Conservation (phyloP, 139 green algal species). For the Tetraselmis chui region DNA sequence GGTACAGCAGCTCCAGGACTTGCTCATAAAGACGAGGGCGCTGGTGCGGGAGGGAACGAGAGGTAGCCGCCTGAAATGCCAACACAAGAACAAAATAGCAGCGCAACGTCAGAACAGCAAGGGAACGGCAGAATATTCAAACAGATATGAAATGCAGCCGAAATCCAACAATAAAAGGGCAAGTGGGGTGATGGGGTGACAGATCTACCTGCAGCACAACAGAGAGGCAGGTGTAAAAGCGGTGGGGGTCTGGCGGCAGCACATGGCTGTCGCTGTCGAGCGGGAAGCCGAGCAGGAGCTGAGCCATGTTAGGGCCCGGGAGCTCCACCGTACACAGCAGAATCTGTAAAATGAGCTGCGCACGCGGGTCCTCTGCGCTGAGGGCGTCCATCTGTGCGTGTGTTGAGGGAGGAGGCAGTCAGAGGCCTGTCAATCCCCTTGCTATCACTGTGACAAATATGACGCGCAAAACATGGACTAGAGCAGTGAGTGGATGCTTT, state of each 20-base stretch:
- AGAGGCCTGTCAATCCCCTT: background rate
- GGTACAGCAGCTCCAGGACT: conserved; percentile 49
- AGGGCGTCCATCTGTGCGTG: background rate
- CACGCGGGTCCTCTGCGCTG: background rate
- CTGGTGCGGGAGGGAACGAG: background rate
- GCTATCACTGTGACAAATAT: too few species aligned
- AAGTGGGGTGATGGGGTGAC: too few species aligned
- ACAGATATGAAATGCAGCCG: too few species aligned
- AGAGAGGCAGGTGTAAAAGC: conserved; percentile 43
- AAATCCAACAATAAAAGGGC: too few species aligned
- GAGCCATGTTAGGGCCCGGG: conserved; percentile 47
- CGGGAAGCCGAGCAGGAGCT: conserved; percentile 78
- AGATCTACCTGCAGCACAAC: conserved; percentile 36
- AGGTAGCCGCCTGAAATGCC: background rate
- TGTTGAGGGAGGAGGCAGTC: background rate
- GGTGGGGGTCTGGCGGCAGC: conserved; percentile 1
- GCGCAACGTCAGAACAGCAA: too few species aligned
- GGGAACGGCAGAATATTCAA: too few species aligned
- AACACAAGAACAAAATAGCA: too few species aligned
- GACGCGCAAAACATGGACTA: too few species aligned
- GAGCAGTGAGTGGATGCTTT: background rate
- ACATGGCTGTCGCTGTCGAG: conserved; percentile 29
- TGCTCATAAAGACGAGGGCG: conserved; percentile 47
- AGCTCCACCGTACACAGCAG: conserved; percentile 19
- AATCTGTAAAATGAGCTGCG: background rate